Conservation (phyloP, 1,284 basidiomycete species). For the Ganoderma resinaceum region DNA sequence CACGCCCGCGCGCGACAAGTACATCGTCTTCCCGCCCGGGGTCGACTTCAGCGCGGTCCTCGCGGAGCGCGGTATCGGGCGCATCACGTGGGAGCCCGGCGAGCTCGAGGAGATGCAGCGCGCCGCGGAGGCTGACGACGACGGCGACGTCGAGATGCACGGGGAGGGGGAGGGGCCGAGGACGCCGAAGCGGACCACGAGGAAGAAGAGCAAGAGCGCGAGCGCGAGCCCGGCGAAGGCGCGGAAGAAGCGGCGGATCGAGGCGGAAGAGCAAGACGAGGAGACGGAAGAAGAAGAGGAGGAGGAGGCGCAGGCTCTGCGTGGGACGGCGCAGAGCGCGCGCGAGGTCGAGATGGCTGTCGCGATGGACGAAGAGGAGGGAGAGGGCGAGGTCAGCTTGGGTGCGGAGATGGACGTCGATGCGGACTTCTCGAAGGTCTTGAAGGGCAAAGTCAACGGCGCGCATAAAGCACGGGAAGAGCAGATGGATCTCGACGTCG, state of each 20-base stretch:
- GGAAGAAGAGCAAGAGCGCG: conserved; percentile 20
- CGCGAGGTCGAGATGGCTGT: conserved; percentile 34
- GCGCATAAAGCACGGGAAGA: background rate
- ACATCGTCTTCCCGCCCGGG: conserved; percentile 69
- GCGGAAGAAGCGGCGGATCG: conserved; percentile 13
- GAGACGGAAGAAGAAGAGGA: conserved; percentile 13
- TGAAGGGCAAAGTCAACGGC: conserved; percentile 7
- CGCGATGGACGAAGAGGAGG: conserved; percentile 29
- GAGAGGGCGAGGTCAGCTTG: conserved; percentile 29
- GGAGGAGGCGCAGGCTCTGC: background rate
- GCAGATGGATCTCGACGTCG: conserved; percentile 38
- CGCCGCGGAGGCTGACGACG: conserved; percentile 19
- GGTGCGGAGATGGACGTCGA: conserved; percentile 36
- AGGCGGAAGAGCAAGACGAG: background rate
- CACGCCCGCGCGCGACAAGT: conserved; percentile 66
- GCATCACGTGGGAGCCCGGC: conserved; percentile 39
- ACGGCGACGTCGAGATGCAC: conserved; percentile 28
- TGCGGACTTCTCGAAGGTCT: conserved; percentile 29
- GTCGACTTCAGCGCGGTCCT: conserved; percentile 71
- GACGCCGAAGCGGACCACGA: conserved; percentile 10
- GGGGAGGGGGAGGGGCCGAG: background rate
- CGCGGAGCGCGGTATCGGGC: conserved; percentile 57
- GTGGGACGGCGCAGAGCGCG: conserved; percentile 31
- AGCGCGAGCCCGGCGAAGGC: conserved; percentile 29
- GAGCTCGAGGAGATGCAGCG: conserved; percentile 38